A percentile compares a stretch with the other conserved stretches of the same genome.
Evolutionary conservation across 805 yeast species (phyloP).

Genomic region (Spathaspora sp.): DNA sequence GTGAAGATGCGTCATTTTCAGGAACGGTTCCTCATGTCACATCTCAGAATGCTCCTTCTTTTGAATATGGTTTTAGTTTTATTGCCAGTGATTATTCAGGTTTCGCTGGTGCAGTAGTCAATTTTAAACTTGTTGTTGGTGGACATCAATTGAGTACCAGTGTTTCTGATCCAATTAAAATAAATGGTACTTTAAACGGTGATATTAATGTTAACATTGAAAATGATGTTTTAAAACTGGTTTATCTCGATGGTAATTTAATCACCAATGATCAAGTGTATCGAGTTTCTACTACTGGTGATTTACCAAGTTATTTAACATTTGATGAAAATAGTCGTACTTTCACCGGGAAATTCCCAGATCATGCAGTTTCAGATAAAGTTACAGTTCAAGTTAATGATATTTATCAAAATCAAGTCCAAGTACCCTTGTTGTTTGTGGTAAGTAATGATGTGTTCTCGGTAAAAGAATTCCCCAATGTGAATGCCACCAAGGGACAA

Average conservation of each 20-base stretch:
- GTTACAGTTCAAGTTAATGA: conserved; percentile 61
- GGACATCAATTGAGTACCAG: conserved; percentile 80
- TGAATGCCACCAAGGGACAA: conserved; percentile 65
- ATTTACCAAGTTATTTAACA: conserved; percentile 61
- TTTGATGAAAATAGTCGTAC: conserved; percentile 29
- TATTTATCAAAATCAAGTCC: conserved; percentile 55
- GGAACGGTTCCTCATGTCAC: conserved; percentile 89
- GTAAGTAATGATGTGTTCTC: conserved; percentile 56
- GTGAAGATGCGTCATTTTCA: conserved; percentile 58
- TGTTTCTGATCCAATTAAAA: conserved; percentile 48
- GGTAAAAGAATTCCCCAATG: conserved; percentile 45
- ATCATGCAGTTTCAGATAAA: conserved; percentile 31
- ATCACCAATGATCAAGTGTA: conserved; percentile 55
- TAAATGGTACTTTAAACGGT: conserved; percentile 67
- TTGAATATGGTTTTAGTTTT: conserved; percentile 61
- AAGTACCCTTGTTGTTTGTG: conserved; percentile 54
- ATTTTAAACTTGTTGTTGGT: conserved; percentile 76
- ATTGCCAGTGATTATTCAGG: conserved; percentile 80
- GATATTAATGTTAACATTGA: conserved; percentile 58
- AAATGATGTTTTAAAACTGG: conserved; percentile 38
- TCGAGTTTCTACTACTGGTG: conserved; percentile 40
- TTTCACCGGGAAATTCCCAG: conserved; percentile 57
- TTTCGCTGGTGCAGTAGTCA: conserved; percentile 64
- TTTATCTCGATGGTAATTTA: conserved; percentile 58
- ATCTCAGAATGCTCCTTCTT: conserved; percentile 85